Evolutionary conservation across 2,329 filamentous ascomycete species (phyloP).

Genomic region (Ramularia endophylla): DNA sequence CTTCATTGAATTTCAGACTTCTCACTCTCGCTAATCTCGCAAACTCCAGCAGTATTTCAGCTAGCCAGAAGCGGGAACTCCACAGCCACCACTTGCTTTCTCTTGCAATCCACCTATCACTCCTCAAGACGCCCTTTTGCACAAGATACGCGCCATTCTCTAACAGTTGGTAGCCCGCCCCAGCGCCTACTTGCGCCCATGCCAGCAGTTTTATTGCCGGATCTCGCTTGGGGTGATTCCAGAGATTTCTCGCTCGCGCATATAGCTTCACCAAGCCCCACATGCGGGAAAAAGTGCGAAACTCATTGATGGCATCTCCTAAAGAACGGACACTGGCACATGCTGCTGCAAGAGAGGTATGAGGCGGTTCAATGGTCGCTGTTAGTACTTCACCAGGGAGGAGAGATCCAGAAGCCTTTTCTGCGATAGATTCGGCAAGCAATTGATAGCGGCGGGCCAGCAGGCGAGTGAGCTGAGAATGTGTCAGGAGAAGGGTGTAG

Average conservation of each 20-base stretch:
- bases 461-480: conserved; percentile 34
- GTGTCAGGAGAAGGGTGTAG: conserved; percentile 40
- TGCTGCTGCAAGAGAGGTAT: conserved; percentile 27
- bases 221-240: conserved; percentile 36
- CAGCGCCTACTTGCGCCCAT: conserved; percentile 62
- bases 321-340: conserved; percentile 42
- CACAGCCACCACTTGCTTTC: conserved; percentile 60
- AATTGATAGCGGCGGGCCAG: conserved; percentile 32
- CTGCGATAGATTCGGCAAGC: conserved; percentile 33
- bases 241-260: conserved; percentile 52
- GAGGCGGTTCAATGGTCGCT: conserved; percentile 33
- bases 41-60: conserved; percentile 71
- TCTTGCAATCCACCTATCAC: conserved; percentile 32
- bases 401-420: conserved; percentile 34
- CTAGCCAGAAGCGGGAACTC: conserved; percentile 75
- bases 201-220: conserved; percentile 48
- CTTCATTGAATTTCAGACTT: conserved; percentile 35
- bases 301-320: conserved; percentile 61
- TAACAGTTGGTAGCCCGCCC: conserved; percentile 66
- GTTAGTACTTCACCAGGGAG: conserved; percentile 39
- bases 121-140: conserved; percentile 60
- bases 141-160: conserved; percentile 81
- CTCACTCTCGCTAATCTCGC: conserved; percentile 50
- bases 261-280: conserved; percentile 74
- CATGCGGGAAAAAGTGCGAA: conserved; percentile 66